Evolutionary conservation across 352 stramenopile genomes (phyloP).

Genomic region (Globisporangium okanoganense): DNA sequence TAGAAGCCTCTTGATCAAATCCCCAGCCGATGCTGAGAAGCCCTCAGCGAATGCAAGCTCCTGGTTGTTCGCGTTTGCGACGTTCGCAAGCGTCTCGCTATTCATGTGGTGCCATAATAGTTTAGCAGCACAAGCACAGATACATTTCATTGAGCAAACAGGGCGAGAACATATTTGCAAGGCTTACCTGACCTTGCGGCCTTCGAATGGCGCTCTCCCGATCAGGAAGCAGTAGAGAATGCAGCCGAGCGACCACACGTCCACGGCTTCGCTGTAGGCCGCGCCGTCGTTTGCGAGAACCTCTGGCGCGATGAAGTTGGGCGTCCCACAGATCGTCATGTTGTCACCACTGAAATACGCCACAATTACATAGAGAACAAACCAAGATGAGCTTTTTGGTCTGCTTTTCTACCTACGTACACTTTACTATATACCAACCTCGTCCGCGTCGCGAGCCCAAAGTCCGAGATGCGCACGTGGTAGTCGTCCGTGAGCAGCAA

Average conservation of each 20-base stretch:
- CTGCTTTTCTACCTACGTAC: too few species aligned
- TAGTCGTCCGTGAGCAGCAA: slow-evolving; percentile 96
- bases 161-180: neutral
- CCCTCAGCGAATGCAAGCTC: slow-evolving; percentile 44
- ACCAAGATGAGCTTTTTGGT: too few species aligned
- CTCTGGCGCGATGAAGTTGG: slow-evolving; percentile 82
- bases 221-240: slow-evolving; percentile 73
- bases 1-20: slow-evolving; percentile 65
- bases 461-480: slow-evolving; percentile 99
- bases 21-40: slow-evolving; percentile 47
- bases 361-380: too few species aligned
- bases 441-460: slow-evolving; percentile 95
- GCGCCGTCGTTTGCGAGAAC: slow-evolving; percentile 33
- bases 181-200: slow-evolving; percentile 55
- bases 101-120: neutral
- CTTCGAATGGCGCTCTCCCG: slow-evolving; percentile 69
- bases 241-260: slow-evolving; percentile 82
- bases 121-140: neutral
- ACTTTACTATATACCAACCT: slow-evolving; percentile 31
- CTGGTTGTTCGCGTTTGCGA: slow-evolving; percentile 42
- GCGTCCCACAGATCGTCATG: slow-evolving; percentile 72
- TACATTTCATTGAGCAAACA: neutral
- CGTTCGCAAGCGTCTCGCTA: slow-evolving; percentile 68
- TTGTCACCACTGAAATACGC: slow-evolving; percentile 42
- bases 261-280: slow-evolving; percentile 57